A percentile compares a stretch with the other conserved stretches of the same genome.
Conservation (phyloP, 306 rosid genomes). For the Cyamopsis tetragonoloba region DNA sequence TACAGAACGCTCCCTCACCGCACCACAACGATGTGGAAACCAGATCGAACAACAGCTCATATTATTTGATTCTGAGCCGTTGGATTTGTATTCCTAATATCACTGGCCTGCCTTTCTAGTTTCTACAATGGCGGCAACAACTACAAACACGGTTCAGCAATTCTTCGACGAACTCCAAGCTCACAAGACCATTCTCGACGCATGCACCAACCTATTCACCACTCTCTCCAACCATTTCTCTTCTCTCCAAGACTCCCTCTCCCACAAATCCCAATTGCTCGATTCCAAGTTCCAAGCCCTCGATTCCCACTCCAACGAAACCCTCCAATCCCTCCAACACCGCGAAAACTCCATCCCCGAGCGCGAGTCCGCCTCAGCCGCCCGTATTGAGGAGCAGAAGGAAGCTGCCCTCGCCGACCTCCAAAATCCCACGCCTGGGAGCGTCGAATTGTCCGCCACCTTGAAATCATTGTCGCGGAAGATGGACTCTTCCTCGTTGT, state of each 20-base stretch:
- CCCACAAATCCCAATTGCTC: constrained; percentile 52
- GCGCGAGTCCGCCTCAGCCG: constrained; percentile 52
- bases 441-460: constrained; percentile 37
- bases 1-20: too few relatives aligned
- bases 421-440: constrained; percentile 1
- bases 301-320: constrained; percentile 36
- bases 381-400: constrained; percentile 48
- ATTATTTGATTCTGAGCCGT: too few relatives aligned
- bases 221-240: constrained; percentile 47
- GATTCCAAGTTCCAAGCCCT: constrained; percentile 53
- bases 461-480: constrained; percentile 53
- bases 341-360: constrained; percentile 57
- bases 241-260: constrained; percentile 47
- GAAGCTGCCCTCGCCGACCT: constrained; percentile 51
- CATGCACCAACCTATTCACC: constrained; percentile 55
- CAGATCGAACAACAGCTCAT: too few relatives aligned
- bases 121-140: too few relatives aligned
- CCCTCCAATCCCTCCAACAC: constrained; percentile 43
- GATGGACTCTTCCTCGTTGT: constrained; percentile 58
- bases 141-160: constrained; percentile 40
- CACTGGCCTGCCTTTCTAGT: too few relatives aligned
- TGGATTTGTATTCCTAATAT: too few relatives aligned
- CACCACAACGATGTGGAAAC: too few relatives aligned
- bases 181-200: constrained; percentile 44
- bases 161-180: constrained; percentile 63